Conservation (phyloP, 1,139 yeast species). For the Kluyveromyces marxianus region DNA sequence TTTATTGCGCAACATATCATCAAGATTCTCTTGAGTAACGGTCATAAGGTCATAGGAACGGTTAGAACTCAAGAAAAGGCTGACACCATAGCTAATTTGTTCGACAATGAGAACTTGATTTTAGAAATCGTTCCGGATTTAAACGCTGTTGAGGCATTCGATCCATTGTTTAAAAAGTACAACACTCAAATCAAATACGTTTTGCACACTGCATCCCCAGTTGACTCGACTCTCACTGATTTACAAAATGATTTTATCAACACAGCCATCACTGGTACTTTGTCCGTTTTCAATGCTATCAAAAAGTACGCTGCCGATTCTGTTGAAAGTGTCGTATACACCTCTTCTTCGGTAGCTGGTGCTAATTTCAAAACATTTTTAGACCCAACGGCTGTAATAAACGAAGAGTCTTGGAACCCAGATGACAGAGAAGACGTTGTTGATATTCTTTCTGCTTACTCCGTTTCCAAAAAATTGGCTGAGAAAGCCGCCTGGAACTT, state of each 20-base stretch:
- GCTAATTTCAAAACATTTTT: slow-evolving; percentile 18
- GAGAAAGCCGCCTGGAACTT: slow-evolving; percentile 53
- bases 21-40: slow-evolving; percentile 20
- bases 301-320: slow-evolving; percentile 37
- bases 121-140: slow-evolving; percentile 47
- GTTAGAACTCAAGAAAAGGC: slow-evolving; percentile 32
- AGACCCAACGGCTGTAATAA: slow-evolving; percentile 9
- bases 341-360: slow-evolving; percentile 51
- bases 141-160: slow-evolving; percentile 43
- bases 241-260: slow-evolving; percentile 34
- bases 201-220: slow-evolving; percentile 49
- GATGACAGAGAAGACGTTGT: slow-evolving; percentile 33
- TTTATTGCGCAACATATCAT: slow-evolving; percentile 42
- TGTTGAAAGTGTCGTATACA: slow-evolving; percentile 34
- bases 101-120: slow-evolving; percentile 27
- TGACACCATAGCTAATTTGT: slow-evolving; percentile 17
- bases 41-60: slow-evolving; percentile 32
- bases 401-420: slow-evolving; percentile 37
- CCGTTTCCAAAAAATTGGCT: slow-evolving; percentile 46
- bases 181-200: slow-evolving; percentile 42
- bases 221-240: slow-evolving; percentile 29
- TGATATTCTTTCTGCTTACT: slow-evolving; percentile 35
- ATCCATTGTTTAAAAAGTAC: slow-evolving; percentile 39
- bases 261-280: slow-evolving; percentile 50
- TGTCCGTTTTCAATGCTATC: slow-evolving; percentile 37